Conservation (phyloP, 1,284 basidiomycete species). For the Ceratobasidium sp. region DNA sequence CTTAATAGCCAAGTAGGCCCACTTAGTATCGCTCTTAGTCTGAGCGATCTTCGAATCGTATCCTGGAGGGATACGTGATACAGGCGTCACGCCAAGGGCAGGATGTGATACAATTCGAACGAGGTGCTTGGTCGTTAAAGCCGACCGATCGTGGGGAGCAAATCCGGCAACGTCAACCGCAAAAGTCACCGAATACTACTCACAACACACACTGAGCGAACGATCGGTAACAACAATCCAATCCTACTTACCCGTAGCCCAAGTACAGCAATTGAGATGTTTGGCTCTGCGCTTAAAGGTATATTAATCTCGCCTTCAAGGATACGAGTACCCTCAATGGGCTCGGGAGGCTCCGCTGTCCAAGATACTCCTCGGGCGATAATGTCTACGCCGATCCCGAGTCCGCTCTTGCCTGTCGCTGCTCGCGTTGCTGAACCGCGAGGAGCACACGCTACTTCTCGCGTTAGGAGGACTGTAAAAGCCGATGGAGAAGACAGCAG, state of each 20-base stretch:
- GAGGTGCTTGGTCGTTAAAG: background rate
- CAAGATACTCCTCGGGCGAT: constrained; percentile 16
- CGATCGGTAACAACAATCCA: no score
- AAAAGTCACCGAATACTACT: constrained; percentile 23
- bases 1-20: background rate
- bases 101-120: constrained; percentile 30
- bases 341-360: background rate
- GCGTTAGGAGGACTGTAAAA: background rate
- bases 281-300: background rate
- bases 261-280: background rate
- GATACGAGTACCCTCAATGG: background rate
- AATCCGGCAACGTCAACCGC: constrained; percentile 26
- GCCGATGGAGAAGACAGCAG: constrained; percentile 17
- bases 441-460: background rate
- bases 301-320: constrained; percentile 31
- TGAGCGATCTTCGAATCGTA: constrained; percentile 16
- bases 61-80: constrained; percentile 32
- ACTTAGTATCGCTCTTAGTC: background rate
- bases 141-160: constrained; percentile 7
- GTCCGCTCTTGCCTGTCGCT: background rate
- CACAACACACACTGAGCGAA: background rate
- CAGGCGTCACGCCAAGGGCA: constrained; percentile 16
- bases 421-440: background rate
- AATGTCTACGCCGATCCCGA: background rate
- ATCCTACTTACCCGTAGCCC: background rate